Evolutionary conservation across 148 eudicot species (phyloP).

Genomic region (Rhododendron kiyosumense): DNA sequence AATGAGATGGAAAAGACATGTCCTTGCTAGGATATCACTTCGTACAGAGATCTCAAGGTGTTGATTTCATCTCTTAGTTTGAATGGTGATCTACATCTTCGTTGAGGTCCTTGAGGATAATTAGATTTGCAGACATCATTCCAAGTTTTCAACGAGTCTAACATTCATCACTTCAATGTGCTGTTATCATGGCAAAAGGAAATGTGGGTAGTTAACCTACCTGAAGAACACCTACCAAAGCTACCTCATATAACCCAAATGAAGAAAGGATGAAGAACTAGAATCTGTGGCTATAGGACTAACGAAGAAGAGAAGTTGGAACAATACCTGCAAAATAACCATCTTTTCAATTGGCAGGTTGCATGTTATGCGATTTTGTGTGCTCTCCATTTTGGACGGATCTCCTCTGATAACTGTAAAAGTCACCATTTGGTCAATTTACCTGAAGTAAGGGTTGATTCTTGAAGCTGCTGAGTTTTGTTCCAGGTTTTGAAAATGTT

Average conservation of each 20-base stretch:
- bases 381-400: background rate
- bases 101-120: background rate
- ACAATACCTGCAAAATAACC: no score
- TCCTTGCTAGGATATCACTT: background rate
- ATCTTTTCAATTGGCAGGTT: background rate
- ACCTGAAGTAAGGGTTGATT: background rate
- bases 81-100: background rate
- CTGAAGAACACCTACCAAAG: background rate
- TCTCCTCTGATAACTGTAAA: background rate
- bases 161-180: constrained; percentile 1
- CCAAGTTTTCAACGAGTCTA: background rate
- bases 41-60: background rate
- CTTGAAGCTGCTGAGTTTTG: background rate
- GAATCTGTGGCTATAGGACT: background rate
- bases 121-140: background rate
- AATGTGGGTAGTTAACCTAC: background rate
- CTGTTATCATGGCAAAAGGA: background rate
- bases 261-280: background rate
- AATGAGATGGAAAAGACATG: background rate
- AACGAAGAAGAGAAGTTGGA: background rate
- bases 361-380: background rate
- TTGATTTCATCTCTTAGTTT: background rate
- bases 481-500: background rate
- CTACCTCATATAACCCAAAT: background rate
- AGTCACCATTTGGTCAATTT: background rate